Evolutionary conservation across 1,284 basidiomycete species (phyloP), one percentile per base, ranked within the genome.

Genomic region (Boletus smithii): DNA sequence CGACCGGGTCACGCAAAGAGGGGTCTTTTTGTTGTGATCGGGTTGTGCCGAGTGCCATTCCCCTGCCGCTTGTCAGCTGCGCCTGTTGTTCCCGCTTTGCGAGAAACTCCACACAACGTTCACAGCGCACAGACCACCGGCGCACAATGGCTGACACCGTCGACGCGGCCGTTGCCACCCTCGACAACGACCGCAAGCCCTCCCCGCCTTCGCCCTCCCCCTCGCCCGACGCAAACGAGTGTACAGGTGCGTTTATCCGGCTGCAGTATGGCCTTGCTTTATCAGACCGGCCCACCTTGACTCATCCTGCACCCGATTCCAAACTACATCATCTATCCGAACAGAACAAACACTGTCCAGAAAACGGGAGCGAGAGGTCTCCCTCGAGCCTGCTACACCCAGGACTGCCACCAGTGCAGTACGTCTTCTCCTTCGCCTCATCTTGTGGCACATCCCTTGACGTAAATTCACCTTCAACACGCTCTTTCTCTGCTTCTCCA

Each of bases 331-430:
- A 30, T 44, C 17, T 18, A 27, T 47, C 44, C 51, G 42, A 46
- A 51, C 53, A 74, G 72, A 72, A 48, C 56, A 60, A 41, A 65
- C 56, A 7, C 56, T 66, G 26, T 66, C 73, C 41, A 63, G 65
- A 60, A 89, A 89, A 64, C 76, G 86, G 52, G 84, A 87, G 62
- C 73, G 86, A 33, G 85, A 88, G 65, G 78, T 83, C 17, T 89
- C 86, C 23, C 65, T 83, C 24, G 86, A 88, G 63, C 83, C 84
- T 44, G 71, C 70, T 11, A 75, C 79, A 13, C 78, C 83, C 16
- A 75, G 73, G 61, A 69, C 73, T 42, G 56, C 65, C 45, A 56
- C 70, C 50, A 67, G 63, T 48, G 62, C 55, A 43, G 66, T 66
- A 48, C 53, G 65, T 60, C 44, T 36, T 38, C 22, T 39, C 38